These are phyloP conservation scores for Saccharomyces hybrid DNA, from an alignment of 1,139 yeast species.

Conservation along the genomic window DNA sequence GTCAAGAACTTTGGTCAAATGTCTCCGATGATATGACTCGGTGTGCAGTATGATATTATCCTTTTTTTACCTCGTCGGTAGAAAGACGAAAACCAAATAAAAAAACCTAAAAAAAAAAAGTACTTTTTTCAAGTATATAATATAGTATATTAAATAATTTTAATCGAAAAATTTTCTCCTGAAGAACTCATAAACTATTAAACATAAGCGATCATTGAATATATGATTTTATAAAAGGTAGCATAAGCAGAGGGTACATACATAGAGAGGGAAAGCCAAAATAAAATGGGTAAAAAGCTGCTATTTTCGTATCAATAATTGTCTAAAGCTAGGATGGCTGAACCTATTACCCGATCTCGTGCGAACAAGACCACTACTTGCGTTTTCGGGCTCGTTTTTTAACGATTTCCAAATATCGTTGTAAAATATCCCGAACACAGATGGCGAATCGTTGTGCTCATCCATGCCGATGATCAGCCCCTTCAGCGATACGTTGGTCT, in stretches of 20 bases:
- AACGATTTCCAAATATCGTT: constrained; percentile 22
- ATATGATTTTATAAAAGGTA: not conserved
- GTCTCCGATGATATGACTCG: not conserved
- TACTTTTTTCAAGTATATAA: not conserved
- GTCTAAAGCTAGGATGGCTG: constrained; percentile 14
- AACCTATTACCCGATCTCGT: constrained; percentile 8
- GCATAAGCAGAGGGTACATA: not conserved
- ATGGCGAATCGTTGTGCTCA: constrained; percentile 24
- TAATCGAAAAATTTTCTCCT: not conserved
- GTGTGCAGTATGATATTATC: not conserved
- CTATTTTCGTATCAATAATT: constrained; percentile 10
- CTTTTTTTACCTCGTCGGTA: not conserved
- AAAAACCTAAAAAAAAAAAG: not conserved
- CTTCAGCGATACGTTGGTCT: constrained; percentile 25
- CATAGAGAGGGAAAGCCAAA: not conserved
- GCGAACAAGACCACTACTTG: not conserved
- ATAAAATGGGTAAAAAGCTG: constrained; percentile 8
- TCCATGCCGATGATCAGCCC: constrained; percentile 23
- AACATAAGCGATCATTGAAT: not conserved
- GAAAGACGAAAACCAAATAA: not conserved
- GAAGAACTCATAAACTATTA: not conserved
- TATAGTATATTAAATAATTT: not conserved
- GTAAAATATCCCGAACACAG: constrained; percentile 29
- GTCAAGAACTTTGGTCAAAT: not conserved
- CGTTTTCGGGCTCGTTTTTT: not conserved